Base-by-base conservation (phyloP, 176 grass and related monocot genomes). In the Luzula sylvatica region DNA sequence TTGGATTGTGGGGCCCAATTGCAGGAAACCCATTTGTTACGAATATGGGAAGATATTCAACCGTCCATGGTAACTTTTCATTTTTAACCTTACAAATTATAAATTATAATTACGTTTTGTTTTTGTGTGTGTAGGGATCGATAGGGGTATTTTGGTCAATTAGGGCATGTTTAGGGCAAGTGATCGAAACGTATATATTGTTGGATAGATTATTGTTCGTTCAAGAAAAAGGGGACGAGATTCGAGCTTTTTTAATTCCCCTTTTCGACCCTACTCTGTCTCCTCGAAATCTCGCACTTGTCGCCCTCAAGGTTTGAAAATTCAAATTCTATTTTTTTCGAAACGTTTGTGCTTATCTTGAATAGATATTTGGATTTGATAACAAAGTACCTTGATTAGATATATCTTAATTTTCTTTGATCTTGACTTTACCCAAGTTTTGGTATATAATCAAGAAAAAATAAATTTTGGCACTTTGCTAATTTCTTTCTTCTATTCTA, bases 71-170 rank as follows among this genome's bases (percentile, higher is more conserved):
- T 81, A 98, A 35, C 9, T 9, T 35, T 35, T 35, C 32, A 35
- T 9, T 35, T 51, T 22, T 22, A 51, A 22, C 15, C 5, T 51
- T 51, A 19, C 46, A 51, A 51, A 51, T 14, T 51, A 19, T 51
- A 22, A 2, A 8, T 8, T 51, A 19, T 35, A 35, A 35, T 35
- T 35, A n/a, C 53, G 28, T 52, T 46, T 12, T 63, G 52, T 66
- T 56, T 12, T 56, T 83, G 46, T n/a, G n/a, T n/a, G n/a, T n/a
- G n/a, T 68, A 98, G 86, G 81, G 80, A 77, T 64, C 77, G 47
- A 71, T 98, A 61, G 93, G 93, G 29, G 78, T 75, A 8, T 98
- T 98, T 77, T 98, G 93, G 93, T 90, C 81, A 70, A 78, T 98
- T 72, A 59, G 82, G 8, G 86, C 75, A 65, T 68, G 85, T 87